Conservation (phyloP, 345 rosid genomes). For the Camelina neglecta region DNA sequence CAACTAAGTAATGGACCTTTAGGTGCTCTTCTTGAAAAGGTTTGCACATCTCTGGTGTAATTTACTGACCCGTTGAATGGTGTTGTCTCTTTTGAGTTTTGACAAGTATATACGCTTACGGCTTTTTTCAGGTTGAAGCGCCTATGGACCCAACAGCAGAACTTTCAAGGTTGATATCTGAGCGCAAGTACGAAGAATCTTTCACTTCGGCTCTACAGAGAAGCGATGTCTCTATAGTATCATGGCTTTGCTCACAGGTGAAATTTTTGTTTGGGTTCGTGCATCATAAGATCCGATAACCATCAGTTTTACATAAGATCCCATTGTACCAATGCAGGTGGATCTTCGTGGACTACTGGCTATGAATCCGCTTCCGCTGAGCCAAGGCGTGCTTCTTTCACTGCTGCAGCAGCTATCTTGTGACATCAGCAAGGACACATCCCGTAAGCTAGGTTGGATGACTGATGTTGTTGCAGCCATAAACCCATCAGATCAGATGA, state of each 20-base stretch:
- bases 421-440: slow-evolving; percentile 66
- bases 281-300: neutral
- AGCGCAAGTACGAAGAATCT: slow-evolving; percentile 80
- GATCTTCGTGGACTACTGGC: slow-evolving; percentile 63
- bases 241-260: slow-evolving; percentile 96
- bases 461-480: slow-evolving; percentile 76
- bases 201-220: slow-evolving; percentile 75
- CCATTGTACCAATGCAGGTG: slow-evolving; percentile 53
- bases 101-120: slow-evolving; percentile 60
- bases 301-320: neutral
- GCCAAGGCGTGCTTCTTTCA: slow-evolving; percentile 88
- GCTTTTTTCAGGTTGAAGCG: slow-evolving; percentile 61
- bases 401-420: slow-evolving; percentile 87
- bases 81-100: neutral
- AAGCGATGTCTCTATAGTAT: slow-evolving; percentile 78
- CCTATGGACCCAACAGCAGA: slow-evolving; percentile 80
- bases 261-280: neutral
- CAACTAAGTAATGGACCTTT: slow-evolving; percentile 75
- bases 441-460: slow-evolving; percentile 79
- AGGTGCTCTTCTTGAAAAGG: slow-evolving; percentile 69
- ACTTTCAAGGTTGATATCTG: slow-evolving; percentile 65
- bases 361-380: slow-evolving; percentile 64
- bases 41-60: slow-evolving; percentile 36
- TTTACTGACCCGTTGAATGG: neutral
- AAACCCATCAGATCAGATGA: slow-evolving; percentile 74